Base-by-base conservation (phyloP, 257 asterid genomes). In the Capsicum rhomboideum region DNA sequence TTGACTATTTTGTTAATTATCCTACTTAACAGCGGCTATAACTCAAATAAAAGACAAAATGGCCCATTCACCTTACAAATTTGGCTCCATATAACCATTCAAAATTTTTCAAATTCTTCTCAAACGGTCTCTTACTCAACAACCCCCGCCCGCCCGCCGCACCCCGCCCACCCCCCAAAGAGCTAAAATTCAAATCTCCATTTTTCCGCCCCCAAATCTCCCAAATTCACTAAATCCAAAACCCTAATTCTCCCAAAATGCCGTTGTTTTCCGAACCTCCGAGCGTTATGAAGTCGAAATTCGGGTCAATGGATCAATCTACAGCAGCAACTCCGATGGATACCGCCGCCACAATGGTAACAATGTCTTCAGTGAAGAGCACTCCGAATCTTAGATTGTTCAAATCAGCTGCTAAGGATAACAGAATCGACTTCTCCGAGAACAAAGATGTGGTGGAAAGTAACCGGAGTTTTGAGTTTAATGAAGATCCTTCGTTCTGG, bases 401-500 rank as follows among this genome's bases (percentile, higher is more conserved):
- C 40, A 93, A 88, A 83, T 91, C 96, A 64, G 94, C 88, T 82
- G 63, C 86, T 28, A 91, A 90, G 82, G 95, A 63, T 63, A 63
- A 86, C 2, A 74, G 80, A 28, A 69, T 55, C 4, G 55, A 83
- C 55, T 71, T 63, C 21, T 83, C 86, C 17, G 93, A 87, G 21
- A 96, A 88, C 49, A 91, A 71, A 0, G 91, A 88, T 81, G 20
- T 55, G 52, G 59, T 85, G 21, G 74, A 55, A 77, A 59, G 74
- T 4, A 53, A 52, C 55, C 87, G 93, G 54, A 90, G 89, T 79
- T 96, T 96, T 20, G 98, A 96, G 84, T 94, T 94, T 1, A 12
- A 12, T 16, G 74, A 66, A 28, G 97, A 94, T 84, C 99, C 97
- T 12, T 86, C 91, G 28, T 94, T 95, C 59, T 94, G 99, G 99